phyloP scores from a whole-genome alignment of 257 asterid species.

The Nicotiana sylvestris region DNA sequence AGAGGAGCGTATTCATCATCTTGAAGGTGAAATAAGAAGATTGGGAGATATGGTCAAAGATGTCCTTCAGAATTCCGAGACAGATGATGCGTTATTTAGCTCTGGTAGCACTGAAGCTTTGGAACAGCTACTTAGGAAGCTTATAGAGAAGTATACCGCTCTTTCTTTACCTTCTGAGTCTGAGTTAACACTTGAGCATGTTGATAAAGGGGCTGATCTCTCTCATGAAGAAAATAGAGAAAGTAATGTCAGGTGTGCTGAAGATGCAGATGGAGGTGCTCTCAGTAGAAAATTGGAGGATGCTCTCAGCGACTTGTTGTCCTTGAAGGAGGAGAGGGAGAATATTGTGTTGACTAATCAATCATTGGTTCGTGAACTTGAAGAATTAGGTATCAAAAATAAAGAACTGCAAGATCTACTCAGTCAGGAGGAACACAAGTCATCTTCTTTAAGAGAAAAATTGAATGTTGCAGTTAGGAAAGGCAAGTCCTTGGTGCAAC shows the following conservation, averaged over 20 bases:
- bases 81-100: conserved; percentile 41
- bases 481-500: conserved; percentile 93
- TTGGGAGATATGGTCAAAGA: conserved; percentile 55
- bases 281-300: conserved; percentile 39
- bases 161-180: conserved; percentile 32
- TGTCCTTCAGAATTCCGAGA: conserved; percentile 51
- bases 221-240: conserved; percentile 21
- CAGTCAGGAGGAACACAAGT: conserved; percentile 72
- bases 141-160: conserved; percentile 49
- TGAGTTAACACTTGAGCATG: conserved; percentile 39
- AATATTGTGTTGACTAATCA: conserved; percentile 31
- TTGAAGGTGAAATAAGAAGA: conserved; percentile 50
- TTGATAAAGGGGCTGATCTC: conserved; percentile 30
- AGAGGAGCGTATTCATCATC: conserved; percentile 48
- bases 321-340: conserved; percentile 74
- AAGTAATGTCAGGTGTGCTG: conserved; percentile 33
- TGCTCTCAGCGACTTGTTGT: conserved; percentile 39
- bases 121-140: conserved; percentile 56
- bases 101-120: conserved; percentile 45
- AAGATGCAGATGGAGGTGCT: conserved; percentile 36
- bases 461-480: conserved; percentile 84
- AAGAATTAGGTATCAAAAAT: conserved; percentile 48
- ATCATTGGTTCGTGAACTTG: conserved; percentile 44
- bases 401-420: conserved; percentile 65
- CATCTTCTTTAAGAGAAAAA: conserved; percentile 81